These are phyloP conservation scores for Cucurbita argyrosperma DNA, from an alignment of 306 rosid genomes.

Conservation along the genomic window DNA sequence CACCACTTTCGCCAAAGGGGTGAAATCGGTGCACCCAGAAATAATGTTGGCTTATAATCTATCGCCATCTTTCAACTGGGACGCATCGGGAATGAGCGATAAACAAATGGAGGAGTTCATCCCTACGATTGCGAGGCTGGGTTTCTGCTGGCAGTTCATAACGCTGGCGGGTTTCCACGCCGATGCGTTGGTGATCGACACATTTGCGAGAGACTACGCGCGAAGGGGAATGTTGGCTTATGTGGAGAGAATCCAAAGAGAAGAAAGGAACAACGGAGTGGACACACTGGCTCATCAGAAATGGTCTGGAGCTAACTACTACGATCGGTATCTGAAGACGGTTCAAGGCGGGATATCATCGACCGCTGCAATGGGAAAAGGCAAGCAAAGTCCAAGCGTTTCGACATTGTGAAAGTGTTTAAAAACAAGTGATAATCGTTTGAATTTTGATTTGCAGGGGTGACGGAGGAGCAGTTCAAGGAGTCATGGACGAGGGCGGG, in stretches of 20 bases:
- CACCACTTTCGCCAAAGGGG: conserved; percentile 60
- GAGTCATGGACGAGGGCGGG: conserved; percentile 84
- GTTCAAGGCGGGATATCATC: conserved; percentile 91
- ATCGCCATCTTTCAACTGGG: conserved; percentile 97
- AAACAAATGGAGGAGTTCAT: conserved; percentile 66
- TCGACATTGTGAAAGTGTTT: no score
- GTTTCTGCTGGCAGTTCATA: conserved; percentile 87
- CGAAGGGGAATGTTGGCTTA: conserved; percentile 83
- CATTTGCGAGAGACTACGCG: conserved; percentile 73
- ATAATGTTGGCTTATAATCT: conserved; percentile 75
- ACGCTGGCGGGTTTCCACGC: conserved; percentile 87
- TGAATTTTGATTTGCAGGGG: conserved; percentile 34
- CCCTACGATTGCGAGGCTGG: conserved; percentile 65
- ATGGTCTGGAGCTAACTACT: conserved; percentile 95
- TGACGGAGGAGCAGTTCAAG: conserved; percentile 88
- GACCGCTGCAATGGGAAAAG: conserved; percentile 99
- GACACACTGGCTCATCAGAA: conserved; percentile 97
- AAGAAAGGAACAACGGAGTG: conserved; percentile 79
- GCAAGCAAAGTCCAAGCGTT: background rate
- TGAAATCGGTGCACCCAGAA: conserved; percentile 39
- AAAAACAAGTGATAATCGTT: no score
- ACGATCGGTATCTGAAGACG: conserved; percentile 87
- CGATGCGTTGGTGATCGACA: conserved; percentile 59
- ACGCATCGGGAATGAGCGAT: conserved; percentile 87
- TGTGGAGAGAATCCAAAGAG: conserved; percentile 89